Evolutionary conservation across 371 early-diverging fungal species (phyloP), one percentile per base, ranked within the genome.

Genomic region (Apophysomyces ossiformis): DNA sequence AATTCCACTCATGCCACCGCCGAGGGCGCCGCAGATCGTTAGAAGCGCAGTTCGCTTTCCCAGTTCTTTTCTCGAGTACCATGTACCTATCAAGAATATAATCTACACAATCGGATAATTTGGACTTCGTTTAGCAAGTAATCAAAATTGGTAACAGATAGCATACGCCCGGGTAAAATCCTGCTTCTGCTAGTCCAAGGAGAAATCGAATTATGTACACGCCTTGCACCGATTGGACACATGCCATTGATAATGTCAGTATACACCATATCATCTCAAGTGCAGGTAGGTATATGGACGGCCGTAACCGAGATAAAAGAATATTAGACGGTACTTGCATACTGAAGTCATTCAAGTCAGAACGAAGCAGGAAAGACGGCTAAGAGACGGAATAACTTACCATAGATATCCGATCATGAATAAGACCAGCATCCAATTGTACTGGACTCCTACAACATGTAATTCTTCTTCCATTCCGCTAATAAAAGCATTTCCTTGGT

Each of bases 291-390:
- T 87, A 89, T 21, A 68, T 57, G 0, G 81, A 77, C 5, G 89
- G 89, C 7, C 80, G 77, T 32, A 75, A 65, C 21, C 71, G 70
- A n/a, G 88, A 84, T 15, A 89, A 64, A 1, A 88, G 43, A 56
- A 88, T 71, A 73, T 89, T 89, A 8, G 88, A 86, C 7, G 89
- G 89, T 44, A 87, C 69, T 43, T 89, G 84, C 84, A 83, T 83
- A 7, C 82, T 82, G 62, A 37, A 44, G 2, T 13, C 13, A 16
- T 45, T 44, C 38, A 65, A 26, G 21, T 12, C 21, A 45, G 36
- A 50, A 21, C n/a, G 21, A 50, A 47, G n/a, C 5, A 47, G 18
- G 0, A 21, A 9, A 7, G 16, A 47, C 47, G 2, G n/a, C 13
- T 9, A 18, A 47, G 21, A 47, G 12, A 1, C 11, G 6, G 9